Conservation (phyloP, 2,329 filamentous ascomycete species). For the Tricladium varicosporioides region DNA sequence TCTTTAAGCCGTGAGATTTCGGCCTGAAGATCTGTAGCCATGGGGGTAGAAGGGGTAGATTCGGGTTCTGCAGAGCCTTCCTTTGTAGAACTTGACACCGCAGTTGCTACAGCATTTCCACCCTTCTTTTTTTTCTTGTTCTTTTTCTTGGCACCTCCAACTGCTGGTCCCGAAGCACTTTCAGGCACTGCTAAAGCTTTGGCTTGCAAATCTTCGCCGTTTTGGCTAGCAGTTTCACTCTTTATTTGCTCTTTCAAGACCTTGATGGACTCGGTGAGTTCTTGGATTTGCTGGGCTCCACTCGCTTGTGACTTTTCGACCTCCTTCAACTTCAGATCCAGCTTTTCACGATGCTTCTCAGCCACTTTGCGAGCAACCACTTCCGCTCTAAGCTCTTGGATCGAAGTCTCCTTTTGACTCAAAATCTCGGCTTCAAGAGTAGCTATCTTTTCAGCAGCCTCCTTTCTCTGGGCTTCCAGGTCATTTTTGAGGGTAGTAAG, state of each 20-base stretch:
- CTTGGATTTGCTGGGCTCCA: conserved; percentile 25
- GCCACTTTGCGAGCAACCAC: conserved; percentile 20
- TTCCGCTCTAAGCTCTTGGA: conserved; percentile 18
- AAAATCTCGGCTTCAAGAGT: conserved; percentile 20
- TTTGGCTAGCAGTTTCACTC: conserved; percentile 9
- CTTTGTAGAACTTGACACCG: conserved; percentile 29
- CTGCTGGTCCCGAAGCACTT: conserved; percentile 27
- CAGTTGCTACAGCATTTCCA: conserved; percentile 26
- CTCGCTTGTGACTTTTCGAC: conserved; percentile 19
- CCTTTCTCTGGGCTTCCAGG: conserved; percentile 24
- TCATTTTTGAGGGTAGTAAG: conserved; percentile 22
- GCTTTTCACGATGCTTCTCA: conserved; percentile 17
- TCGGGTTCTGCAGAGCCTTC: conserved; percentile 4
- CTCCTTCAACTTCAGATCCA: conserved; percentile 26
- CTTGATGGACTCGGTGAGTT: conserved; percentile 24
- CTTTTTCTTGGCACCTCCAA: conserved; percentile 66
- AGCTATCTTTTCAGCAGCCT: conserved; percentile 16
- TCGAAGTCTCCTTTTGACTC: conserved; percentile 16
- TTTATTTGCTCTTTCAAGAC: conserved; percentile 18
- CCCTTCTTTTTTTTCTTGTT: conserved; percentile 89
- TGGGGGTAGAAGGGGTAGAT: conserved; percentile 11
- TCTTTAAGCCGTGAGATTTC: conserved; percentile 31
- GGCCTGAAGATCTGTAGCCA: conserved; percentile 21
- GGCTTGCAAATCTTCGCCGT: conserved; percentile 16
- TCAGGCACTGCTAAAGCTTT: conserved; percentile 9